These are phyloP conservation scores for Arthonia radiata DNA, from an alignment of 495 filamentous ascomycete genomes.

Conservation along the genomic window DNA sequence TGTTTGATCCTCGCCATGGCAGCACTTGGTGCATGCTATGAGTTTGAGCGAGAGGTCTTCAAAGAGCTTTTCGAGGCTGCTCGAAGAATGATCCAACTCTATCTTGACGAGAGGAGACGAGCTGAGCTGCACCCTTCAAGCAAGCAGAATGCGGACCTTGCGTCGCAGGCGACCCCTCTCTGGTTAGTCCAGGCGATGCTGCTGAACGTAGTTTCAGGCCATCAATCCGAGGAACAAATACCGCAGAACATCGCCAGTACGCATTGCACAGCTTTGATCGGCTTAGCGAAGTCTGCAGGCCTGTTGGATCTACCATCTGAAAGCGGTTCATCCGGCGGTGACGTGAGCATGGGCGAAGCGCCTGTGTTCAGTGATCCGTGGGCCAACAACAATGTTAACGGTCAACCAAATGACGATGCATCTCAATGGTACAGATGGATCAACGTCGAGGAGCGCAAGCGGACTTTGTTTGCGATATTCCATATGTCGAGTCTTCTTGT, in stretches of 20 bases:
- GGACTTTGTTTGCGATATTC: slow-evolving; percentile 82
- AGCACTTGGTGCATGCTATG: slow-evolving; percentile 86
- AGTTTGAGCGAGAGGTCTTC: slow-evolving; percentile 53
- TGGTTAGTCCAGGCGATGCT: slow-evolving; percentile 99
- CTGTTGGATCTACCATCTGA: slow-evolving; percentile 19
- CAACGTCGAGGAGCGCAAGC: slow-evolving; percentile 68
- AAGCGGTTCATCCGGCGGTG: slow-evolving; percentile 22
- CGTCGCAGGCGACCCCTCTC: slow-evolving; percentile 68
- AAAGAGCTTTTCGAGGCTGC: slow-evolving; percentile 79
- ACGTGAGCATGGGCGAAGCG: slow-evolving; percentile 10
- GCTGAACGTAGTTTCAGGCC: slow-evolving; percentile 85
- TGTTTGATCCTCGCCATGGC: slow-evolving; percentile 90
- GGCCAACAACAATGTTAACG: slow-evolving; percentile 2
- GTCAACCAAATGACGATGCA: slow-evolving; percentile 34
- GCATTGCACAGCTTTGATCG: slow-evolving; percentile 75
- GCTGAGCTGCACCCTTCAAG: slow-evolving; percentile 46
- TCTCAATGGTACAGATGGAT: slow-evolving; percentile 83
- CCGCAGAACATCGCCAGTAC: slow-evolving; percentile 78
- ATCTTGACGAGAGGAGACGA: slow-evolving; percentile 79
- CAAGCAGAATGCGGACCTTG: slow-evolving; percentile 40
- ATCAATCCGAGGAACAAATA: slow-evolving; percentile 79
- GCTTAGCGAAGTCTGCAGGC: slow-evolving; percentile 68
- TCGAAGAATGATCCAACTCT: slow-evolving; percentile 83
- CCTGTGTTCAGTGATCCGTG: slow-evolving; percentile 3
- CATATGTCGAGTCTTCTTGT: slow-evolving; percentile 75